Percentiles rank a stretch among this genome's conserved stretches.
Evolutionary conservation across 192 early-diverging fungal genomes (phyloP).

Genomic region (Mortierella alpina): DNA sequence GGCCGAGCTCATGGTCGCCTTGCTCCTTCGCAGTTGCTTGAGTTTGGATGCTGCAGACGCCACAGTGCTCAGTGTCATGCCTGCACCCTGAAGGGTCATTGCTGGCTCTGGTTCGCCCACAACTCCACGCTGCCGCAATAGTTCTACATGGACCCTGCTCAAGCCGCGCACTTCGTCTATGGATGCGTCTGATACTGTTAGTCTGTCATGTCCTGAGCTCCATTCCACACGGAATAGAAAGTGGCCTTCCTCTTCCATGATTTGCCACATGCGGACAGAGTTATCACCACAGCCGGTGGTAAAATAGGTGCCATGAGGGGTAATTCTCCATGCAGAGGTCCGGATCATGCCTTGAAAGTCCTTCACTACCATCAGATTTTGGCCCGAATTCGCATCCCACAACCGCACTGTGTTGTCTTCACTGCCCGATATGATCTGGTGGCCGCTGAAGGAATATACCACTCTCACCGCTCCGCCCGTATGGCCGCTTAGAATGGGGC

Average conservation of each 20-base stretch:
- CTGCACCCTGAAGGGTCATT: not conserved
- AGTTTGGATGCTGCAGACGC: conserved; percentile 6
- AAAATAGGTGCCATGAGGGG: not conserved
- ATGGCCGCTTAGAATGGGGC: too few species aligned
- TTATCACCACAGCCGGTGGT: not conserved
- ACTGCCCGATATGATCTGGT: not conserved
- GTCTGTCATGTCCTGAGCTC: conserved; percentile 1
- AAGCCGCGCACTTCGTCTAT: not conserved
- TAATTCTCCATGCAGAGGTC: too few species aligned
- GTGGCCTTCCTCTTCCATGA: conserved; percentile 6
- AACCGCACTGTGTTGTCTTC: conserved; percentile 2
- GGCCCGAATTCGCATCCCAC: not conserved
- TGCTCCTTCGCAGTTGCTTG: not conserved
- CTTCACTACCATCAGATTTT: too few species aligned
- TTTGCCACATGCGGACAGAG: conserved; percentile 1
- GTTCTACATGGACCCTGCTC: not conserved
- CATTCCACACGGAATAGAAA: not conserved
- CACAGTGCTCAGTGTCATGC: not conserved
- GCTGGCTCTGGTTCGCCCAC: conserved; percentile 2
- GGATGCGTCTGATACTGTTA: not conserved
- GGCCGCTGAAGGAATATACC: too few species aligned
- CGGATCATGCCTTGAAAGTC: too few species aligned
- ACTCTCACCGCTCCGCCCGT: too few species aligned
- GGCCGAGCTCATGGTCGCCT: too few species aligned
- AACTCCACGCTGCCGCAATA: conserved; percentile 1